phyloP scores from a whole-genome alignment of 257 asterid genomes.

The Solanum virginianum region DNA sequence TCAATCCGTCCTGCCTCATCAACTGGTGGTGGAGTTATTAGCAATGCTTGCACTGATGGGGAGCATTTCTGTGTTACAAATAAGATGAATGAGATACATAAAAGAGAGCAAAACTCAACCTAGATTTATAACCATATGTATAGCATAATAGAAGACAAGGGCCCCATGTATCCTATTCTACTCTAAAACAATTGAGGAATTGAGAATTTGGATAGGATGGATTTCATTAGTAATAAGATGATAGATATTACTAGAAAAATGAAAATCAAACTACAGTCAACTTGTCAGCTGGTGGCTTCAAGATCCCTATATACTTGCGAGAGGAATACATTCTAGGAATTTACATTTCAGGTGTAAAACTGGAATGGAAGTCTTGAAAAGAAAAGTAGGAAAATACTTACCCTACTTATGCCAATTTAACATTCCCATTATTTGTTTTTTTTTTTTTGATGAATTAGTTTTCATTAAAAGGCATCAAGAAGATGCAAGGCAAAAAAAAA shows the following conservation, averaged over 20 bases:
- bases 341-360: background rate
- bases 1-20: conserved; percentile 67
- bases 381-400: background rate
- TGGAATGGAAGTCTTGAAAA: background rate
- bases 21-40: conserved; percentile 82
- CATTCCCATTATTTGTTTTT: background rate
- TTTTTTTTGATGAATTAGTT: no score
- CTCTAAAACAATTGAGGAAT: background rate
- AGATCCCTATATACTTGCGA: background rate
- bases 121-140: background rate
- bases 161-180: background rate
- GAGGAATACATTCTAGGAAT: background rate
- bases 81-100: conserved; percentile 5
- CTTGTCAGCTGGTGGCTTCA: background rate
- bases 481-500: no score
- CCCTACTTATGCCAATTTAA: background rate
- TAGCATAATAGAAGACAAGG: background rate
- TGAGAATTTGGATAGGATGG: background rate
- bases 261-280: background rate
- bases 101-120: background rate
- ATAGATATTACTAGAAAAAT: background rate
- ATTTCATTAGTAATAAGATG: background rate
- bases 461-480: no score
- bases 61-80: conserved; percentile 38
- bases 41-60: conserved; percentile 45